Evolutionary conservation across 1,284 basidiomycete species (phyloP).

Genomic region (Athelia sp.): DNA sequence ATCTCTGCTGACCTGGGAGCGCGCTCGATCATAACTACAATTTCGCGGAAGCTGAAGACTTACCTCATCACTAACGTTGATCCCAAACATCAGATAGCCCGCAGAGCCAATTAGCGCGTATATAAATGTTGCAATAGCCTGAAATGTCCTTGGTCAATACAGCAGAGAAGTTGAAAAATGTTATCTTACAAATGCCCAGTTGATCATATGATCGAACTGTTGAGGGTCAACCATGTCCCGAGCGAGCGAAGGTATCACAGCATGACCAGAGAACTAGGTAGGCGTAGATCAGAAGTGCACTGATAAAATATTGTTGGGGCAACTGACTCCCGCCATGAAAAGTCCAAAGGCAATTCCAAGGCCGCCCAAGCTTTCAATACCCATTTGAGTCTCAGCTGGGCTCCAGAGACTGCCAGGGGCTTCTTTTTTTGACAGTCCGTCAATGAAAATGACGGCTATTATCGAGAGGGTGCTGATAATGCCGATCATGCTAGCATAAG

Average conservation of each 20-base stretch:
- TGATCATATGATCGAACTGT: slow-evolving; percentile 80
- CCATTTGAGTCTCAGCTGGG: slow-evolving; percentile 67
- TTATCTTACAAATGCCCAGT: slow-evolving; percentile 70
- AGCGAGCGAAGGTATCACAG: slow-evolving; percentile 87
- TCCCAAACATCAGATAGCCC: slow-evolving; percentile 93
- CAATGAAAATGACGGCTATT: slow-evolving; percentile 76
- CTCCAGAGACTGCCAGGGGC: slow-evolving; percentile 80
- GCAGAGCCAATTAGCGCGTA: slow-evolving; percentile 80
- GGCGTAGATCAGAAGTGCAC: neutral
- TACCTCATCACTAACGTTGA: slow-evolving; percentile 79
- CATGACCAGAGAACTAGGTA: slow-evolving; percentile 85
- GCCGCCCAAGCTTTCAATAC: slow-evolving; percentile 50
- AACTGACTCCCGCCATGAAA: slow-evolving; percentile 87
- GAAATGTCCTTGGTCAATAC: slow-evolving; percentile 10
- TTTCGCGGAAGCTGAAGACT: slow-evolving; percentile 12
- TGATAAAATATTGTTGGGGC: neutral
- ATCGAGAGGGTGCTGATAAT: slow-evolving; percentile 78
- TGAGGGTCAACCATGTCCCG: slow-evolving; percentile 86
- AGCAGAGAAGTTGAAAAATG: neutral
- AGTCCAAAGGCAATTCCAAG: slow-evolving; percentile 81
- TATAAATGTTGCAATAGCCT: slow-evolving; percentile 75
- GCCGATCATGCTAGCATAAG: slow-evolving; percentile 82
- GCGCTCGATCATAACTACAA: slow-evolving; percentile 1
- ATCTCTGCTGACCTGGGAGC: slow-evolving; percentile 76
- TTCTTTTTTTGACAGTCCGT: slow-evolving; percentile 78